Base-by-base conservation (phyloP, 148 eudicot genomes). In the Hydrangea macrophylla region DNA sequence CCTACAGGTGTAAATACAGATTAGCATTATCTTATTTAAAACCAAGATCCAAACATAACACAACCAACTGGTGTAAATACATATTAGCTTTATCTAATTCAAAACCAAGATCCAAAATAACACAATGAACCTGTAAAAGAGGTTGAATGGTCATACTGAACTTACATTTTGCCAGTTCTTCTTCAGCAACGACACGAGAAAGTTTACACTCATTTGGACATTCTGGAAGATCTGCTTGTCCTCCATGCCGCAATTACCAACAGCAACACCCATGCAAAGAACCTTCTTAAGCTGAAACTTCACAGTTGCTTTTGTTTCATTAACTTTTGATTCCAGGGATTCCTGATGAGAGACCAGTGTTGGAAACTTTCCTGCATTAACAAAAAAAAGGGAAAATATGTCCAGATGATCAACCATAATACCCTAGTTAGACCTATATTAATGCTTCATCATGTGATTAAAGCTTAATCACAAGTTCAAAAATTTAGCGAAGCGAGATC, bases 131-230 rank as follows among this genome's bases (percentile, higher is more conserved):
- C 15, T 0, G 18, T 42, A 18, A 12, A 11, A 48, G n/a, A 48
- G 53, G 15, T 26, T 5, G 24, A 24, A 5, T 28, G 12, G 35
- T 51, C 7, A 12, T 24, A 7, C 15, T 31, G 28, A 55, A 67
- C 82, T 79, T 42, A 79, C 80, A 73, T 80, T 80, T 60, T 80
- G 79, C 82, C 82, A 79, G 26, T 79, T 79, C 70, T 77, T 77
- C 61, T 79, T 79, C 55, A 79, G 58, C 44, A 78, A 39, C 2
- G 82, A 78, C 40, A 78, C 78, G 22, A 78, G 82, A 40, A 78
- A 78, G 82, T 78, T 78, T 6, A 78, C 82, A 12, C 82, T 70
- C 68, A 74, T 70, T 65, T 78, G 82, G 44, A 73, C 75, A 65
- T 78, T 78, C 73, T 74, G 82, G 72, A 79, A 71, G 25, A 79